A percentile compares a stretch with the other conserved stretches of the same genome.
Conservation (phyloP, 768 basidiomycete genomes). For the Inosperma sp. region DNA sequence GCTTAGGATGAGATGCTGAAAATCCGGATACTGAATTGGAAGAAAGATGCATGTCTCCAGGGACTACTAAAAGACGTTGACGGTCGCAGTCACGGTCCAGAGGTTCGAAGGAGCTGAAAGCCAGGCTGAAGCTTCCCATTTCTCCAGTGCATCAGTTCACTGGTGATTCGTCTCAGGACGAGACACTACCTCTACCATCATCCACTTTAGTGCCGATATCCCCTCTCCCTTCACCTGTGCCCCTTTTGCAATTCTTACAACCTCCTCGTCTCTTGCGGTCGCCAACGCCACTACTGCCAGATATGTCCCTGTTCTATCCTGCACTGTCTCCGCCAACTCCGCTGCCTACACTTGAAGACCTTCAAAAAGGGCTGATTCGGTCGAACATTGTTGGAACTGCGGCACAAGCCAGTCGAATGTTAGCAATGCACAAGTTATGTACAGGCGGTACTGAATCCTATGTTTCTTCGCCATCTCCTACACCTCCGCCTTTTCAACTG, state of each 20-base stretch:
- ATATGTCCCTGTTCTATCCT: constrained; percentile 56
- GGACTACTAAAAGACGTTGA: constrained; percentile 55
- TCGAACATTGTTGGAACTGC: constrained; percentile 88
- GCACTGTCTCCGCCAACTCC: constrained; percentile 64
- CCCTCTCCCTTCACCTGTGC: constrained; percentile 43
- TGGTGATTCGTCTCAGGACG: constrained; percentile 73
- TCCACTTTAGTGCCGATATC: constrained; percentile 34
- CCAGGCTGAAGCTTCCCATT: constrained; percentile 48
- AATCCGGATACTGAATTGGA: constrained; percentile 38
- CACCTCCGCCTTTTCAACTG: constrained; percentile 43
- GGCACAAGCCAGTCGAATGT: constrained; percentile 55
- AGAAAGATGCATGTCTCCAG: constrained; percentile 42
- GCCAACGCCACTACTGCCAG: constrained; percentile 50
- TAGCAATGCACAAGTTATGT: constrained; percentile 83
- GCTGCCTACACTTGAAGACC: constrained; percentile 71
- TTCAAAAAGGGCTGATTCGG: constrained; percentile 75
- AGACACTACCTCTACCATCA: constrained; percentile 39
- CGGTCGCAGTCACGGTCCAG: constrained; percentile 78
- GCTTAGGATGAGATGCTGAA: too few relatives aligned
- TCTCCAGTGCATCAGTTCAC: constrained; percentile 43
- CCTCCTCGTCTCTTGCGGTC: constrained; percentile 45
- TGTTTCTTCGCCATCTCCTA: constrained; percentile 56
- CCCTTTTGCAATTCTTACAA: constrained; percentile 48
- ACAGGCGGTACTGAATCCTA: constrained; percentile 69
- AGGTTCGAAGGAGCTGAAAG: constrained; percentile 70